Base-by-base conservation (phyloP, 805 yeast genomes). In the Lipomyces lipofer region DNA sequence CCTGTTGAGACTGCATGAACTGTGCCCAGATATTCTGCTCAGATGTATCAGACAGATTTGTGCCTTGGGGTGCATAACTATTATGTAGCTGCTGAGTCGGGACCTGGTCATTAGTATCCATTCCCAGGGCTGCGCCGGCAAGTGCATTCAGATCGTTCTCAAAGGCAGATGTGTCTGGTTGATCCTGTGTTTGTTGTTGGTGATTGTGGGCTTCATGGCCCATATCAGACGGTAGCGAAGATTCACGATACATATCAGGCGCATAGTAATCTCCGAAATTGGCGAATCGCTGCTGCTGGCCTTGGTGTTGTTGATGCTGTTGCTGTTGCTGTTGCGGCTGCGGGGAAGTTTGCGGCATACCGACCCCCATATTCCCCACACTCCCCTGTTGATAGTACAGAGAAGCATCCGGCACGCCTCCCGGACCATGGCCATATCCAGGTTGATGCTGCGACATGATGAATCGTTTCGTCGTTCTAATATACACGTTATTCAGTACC, bases 11-110 rank as follows among this genome's bases (percentile, higher is more conserved):
- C 19, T 52, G 49, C 13, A 52, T 35, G 29, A 52, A 52, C 27
- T 52, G 56, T 17, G 51, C 51, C 56, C 56, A 52, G 7, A 52
- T 50, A 15, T 27, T 29, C 12, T 47, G 47, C 21, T 39, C 52
- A 10, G 46, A 17, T 1, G 28, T 28, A 2, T 44, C 17, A n/a
- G n/a, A n/a, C n/a, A n/a, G n/a, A n/a, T n/a, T n/a, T n/a, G n/a
- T n/a, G n/a, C n/a, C n/a, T n/a, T n/a, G n/a, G 8, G 15, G 13
- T 2, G 17, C 28, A 9, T 43, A 22, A 10, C n/a, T 5, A 5
- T 22, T 6, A 10, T 29, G 35, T 13, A 19, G 19, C 12, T 36
- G 40, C 12, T 17, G 40, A 17, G 10, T 36, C 17, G 25, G 40
- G 6, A n/a, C 17, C 21, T 24, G 24, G 17, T 24, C 42, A 4